Evolutionary conservation across 805 yeast species (phyloP).

Genomic region (Ogataea zsoltii): DNA sequence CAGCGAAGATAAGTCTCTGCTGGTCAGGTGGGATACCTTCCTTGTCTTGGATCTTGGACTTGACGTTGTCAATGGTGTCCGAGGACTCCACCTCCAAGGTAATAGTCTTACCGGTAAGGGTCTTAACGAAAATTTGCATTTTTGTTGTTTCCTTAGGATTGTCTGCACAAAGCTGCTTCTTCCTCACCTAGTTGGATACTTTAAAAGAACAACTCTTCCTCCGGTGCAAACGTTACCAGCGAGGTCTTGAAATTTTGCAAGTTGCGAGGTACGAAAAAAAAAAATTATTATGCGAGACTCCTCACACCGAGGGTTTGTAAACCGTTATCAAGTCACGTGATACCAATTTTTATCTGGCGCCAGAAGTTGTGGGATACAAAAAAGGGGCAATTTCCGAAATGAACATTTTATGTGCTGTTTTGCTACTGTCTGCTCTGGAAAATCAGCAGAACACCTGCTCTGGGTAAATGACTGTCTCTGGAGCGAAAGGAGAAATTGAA

Average conservation of each 20-base stretch:
- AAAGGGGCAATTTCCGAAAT: background rate
- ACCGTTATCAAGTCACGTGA: slow-evolving; percentile 14
- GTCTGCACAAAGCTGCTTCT: slow-evolving; percentile 42
- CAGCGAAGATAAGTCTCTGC: slow-evolving; percentile 99
- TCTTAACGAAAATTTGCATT: slow-evolving; percentile 77
- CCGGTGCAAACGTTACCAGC: too few species aligned
- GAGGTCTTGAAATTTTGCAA: too few species aligned
- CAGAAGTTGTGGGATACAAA: background rate
- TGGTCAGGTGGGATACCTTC: slow-evolving; percentile 99
- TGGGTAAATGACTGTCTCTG: too few species aligned
- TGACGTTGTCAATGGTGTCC: slow-evolving; percentile 98
- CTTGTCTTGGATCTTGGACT: slow-evolving; percentile 98
- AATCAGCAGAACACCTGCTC: slow-evolving; percentile 1
- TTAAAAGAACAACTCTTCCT: too few species aligned
- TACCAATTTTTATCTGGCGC: background rate
- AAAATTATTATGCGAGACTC: background rate
- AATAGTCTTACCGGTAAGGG: slow-evolving; percentile 90
- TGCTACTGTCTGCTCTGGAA: slow-evolving; percentile 1
- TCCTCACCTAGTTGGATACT: slow-evolving; percentile 32
- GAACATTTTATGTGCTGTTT: slow-evolving; percentile 2
- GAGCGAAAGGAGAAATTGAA: too few species aligned
- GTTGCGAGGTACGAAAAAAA: background rate
- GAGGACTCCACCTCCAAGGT: slow-evolving; percentile 99
- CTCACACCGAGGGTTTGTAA: slow-evolving; percentile 2
- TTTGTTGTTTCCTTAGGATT: slow-evolving; percentile 31